These are phyloP conservation scores for Arthrobotrys musiformis DNA, from an alignment of 2,329 filamentous ascomycete genomes.

Conservation along the genomic window DNA sequence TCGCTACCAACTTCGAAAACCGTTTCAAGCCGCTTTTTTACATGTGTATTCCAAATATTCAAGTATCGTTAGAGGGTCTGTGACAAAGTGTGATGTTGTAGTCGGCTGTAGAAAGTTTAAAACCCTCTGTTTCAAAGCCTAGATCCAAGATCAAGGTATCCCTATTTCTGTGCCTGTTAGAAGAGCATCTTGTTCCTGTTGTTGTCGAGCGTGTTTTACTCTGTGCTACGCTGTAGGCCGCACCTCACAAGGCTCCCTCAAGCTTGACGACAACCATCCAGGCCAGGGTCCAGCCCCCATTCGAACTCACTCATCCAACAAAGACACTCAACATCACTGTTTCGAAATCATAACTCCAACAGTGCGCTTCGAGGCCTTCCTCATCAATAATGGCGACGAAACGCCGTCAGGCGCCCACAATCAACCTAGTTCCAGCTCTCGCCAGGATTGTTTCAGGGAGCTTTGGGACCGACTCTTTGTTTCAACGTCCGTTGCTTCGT, in stretches of 20 bases:
- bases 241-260: neutral
- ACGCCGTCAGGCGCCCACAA: conserved; percentile 18
- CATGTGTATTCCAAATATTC: neutral
- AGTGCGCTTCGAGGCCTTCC: neutral
- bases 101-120: neutral
- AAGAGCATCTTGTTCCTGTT: no score
- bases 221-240: no score
- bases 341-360: neutral
- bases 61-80: neutral
- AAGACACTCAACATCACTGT: neutral
- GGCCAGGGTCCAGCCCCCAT: neutral
- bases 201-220: neutral
- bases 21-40: neutral
- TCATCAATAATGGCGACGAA: conserved; percentile 10
- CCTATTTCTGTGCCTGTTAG: neutral
- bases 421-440: conserved; percentile 29
- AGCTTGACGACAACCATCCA: neutral
- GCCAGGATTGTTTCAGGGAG: conserved; percentile 40
- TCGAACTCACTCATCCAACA: neutral
- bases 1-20: neutral
- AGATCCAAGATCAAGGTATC: neutral
- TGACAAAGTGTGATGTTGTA: neutral
- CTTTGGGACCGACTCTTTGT: conserved; percentile 29
- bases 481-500: conserved; percentile 38
- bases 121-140: neutral